Evolutionary conservation across 345 rosid species (phyloP), one percentile per base, ranked within the genome.

Genomic region (Eucalyptus urophylla): DNA sequence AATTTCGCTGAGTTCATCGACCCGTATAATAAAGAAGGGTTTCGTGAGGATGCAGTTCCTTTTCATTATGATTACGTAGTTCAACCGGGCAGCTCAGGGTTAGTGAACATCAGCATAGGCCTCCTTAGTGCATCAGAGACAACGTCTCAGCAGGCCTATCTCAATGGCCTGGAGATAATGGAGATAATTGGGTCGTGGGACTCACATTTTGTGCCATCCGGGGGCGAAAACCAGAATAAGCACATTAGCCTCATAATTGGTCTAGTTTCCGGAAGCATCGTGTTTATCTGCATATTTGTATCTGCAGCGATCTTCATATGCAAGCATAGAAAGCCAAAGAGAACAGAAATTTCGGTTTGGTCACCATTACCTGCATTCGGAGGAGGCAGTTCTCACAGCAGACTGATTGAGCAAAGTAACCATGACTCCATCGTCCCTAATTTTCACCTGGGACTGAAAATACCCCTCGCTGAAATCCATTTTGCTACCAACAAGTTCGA

Each of bases 141-240:
- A 43, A 25, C 7, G 0, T 0, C 1, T 1, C 15, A 2, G 13
- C 10, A 2, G 58, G 94, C 97, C 25, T 92, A 93, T 65, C 90
- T 95, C 67, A 93, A 95, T 88, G 97, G 97, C 25, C 87, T 95
- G 80, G 97, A 94, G 93, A 92, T 95, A 17, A 90, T 95, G 94
- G 92, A 92, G 91, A 89, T 94, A 56, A 40, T 92, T 37, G 90
- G 86, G 88, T 37, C 44, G 33, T 88, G 92, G 49, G 87, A 86
- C 49, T 83, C 83, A 31, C 65, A 19, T 58, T 80, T 56, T 53
- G 37, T 54, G 17, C 51, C 89, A 65, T 17, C 22, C 11, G n/a
- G 14, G 37, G 72, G 13, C 22, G 25, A 76, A 31, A 54, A 80
- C 27, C 90, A 83, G 58, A 87, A 87, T 44, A 86, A 27, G 16